Evolutionary conservation across 331 rosid species (phyloP).

Genomic region (Acacia pycnantha): DNA sequence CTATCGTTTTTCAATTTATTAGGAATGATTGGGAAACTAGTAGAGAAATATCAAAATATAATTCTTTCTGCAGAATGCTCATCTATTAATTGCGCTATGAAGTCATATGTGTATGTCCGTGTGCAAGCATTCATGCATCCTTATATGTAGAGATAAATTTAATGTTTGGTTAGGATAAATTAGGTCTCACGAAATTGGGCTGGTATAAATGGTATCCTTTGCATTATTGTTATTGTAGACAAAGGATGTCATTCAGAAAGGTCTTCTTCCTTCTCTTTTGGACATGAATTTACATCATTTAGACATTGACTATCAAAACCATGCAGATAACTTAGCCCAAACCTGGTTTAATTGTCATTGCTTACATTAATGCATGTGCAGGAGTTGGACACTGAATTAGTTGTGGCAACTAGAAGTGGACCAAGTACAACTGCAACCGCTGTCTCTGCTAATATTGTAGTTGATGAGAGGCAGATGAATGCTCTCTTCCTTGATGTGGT

Average conservation of each 20-base stretch:
- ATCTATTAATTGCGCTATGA: not conserved
- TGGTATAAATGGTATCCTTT: not conserved
- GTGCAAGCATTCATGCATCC: not conserved
- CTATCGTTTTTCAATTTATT: not conserved
- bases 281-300: not conserved
- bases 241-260: not conserved
- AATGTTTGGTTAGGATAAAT: not conserved
- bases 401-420: slow-evolving; percentile 73
- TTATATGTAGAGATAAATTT: not conserved
- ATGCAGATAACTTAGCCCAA: slow-evolving; percentile 11
- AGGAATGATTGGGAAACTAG: not conserved
- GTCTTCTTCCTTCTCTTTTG: not conserved
- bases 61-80: not conserved
- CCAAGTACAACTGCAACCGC: slow-evolving; percentile 59
- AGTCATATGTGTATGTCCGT: not conserved
- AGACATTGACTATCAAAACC: slow-evolving; percentile 4
- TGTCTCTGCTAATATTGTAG: slow-evolving; percentile 76
- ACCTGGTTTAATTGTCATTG: slow-evolving; percentile 12
- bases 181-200: slow-evolving; percentile 2
- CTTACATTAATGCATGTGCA: slow-evolving; percentile 40
- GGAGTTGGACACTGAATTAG: slow-evolving; percentile 95
- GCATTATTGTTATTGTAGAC: not conserved
- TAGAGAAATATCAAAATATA: not conserved
- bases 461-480: slow-evolving; percentile 99
- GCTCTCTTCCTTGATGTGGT: slow-evolving; percentile 98